Evolutionary conservation across 176 grass and related monocot species (phyloP).

Genomic region (Aegilops bicornis): DNA sequence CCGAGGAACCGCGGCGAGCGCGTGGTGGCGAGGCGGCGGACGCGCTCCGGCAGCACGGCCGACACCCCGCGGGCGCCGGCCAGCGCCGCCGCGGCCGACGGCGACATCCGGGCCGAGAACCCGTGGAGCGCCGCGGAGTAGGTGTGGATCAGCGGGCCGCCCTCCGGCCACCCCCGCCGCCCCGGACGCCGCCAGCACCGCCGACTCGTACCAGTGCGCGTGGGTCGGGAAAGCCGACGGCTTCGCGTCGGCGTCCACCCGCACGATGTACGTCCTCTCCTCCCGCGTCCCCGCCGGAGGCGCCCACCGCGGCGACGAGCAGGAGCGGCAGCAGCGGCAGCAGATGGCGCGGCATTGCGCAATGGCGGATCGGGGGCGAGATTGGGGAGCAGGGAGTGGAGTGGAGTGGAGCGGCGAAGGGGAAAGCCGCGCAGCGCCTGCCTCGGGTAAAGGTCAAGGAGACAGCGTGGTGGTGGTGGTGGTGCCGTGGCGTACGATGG

Average conservation of each 20-base stretch:
- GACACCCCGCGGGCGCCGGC: slow-evolving; percentile 47
- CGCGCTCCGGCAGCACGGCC: slow-evolving; percentile 68
- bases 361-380: slow-evolving; percentile 18
- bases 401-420: background rate
- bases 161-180: slow-evolving; percentile 40
- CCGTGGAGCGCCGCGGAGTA: slow-evolving; percentile 82
- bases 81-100: slow-evolving; percentile 36
- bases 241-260: slow-evolving; percentile 84
- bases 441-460: slow-evolving; percentile 29
- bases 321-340: background rate
- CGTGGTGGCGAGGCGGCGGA: slow-evolving; percentile 63
- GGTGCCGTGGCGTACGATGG: background rate
- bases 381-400: background rate
- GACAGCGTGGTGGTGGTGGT: background rate
- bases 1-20: slow-evolving; percentile 72
- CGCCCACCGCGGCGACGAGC: background rate
- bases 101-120: slow-evolving; percentile 74
- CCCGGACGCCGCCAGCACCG: slow-evolving; percentile 47
- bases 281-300: background rate
- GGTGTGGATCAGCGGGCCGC: slow-evolving; percentile 77
- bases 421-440: slow-evolving; percentile 29
- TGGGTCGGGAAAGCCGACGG: slow-evolving; percentile 84
- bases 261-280: slow-evolving; percentile 84
- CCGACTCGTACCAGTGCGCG: slow-evolving; percentile 90
- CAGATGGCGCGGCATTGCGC: slow-evolving; percentile 27